A percentile compares a stretch with the other conserved stretches of the same genome.
Evolutionary conservation across 1,284 basidiomycete species (phyloP).

Genomic region (Termitomyces sp.): DNA sequence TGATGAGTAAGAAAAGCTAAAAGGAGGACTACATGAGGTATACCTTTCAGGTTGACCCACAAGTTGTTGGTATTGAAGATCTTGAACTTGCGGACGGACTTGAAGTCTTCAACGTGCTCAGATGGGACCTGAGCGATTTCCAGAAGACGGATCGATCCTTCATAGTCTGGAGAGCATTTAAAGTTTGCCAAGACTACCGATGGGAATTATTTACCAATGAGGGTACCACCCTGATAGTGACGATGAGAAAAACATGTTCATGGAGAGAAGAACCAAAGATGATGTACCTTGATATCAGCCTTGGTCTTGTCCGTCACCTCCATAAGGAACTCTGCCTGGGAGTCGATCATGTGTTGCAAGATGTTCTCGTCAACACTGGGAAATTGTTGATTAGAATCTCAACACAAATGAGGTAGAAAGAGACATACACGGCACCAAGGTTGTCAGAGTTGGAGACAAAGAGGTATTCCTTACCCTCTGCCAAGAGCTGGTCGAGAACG

Average conservation of each 20-base stretch:
- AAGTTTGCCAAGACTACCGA: not conserved
- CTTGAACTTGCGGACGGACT: constrained; percentile 92
- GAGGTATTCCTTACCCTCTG: constrained; percentile 97
- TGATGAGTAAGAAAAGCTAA: not conserved
- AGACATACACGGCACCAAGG: constrained; percentile 89
- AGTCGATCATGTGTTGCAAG: constrained; percentile 87
- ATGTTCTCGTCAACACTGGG: constrained; percentile 75
- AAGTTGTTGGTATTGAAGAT: constrained; percentile 98
- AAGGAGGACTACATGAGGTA: not conserved
- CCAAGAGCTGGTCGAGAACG: constrained; percentile 90
- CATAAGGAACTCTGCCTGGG: constrained; percentile 90
- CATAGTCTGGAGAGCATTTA: constrained; percentile 63
- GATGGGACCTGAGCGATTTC: constrained; percentile 99
- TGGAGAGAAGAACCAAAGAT: not conserved
- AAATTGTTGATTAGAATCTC: constrained; percentile 13
- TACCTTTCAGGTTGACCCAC: constrained; percentile 89
- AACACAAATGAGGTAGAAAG: constrained; percentile 18
- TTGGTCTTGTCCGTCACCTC: constrained; percentile 99
- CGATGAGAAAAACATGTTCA: not conserved
- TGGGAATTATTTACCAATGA: constrained; percentile 49
- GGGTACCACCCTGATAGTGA: constrained; percentile 77
- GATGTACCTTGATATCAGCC: constrained; percentile 86
- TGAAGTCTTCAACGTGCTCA: constrained; percentile 98
- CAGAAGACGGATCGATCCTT: constrained; percentile 89
- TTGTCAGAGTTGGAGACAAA: constrained; percentile 99